Evolutionary conservation across 345 rosid species (phyloP), one percentile per base, ranked within the genome.

Genomic region (Gynandropsis gynandra): DNA sequence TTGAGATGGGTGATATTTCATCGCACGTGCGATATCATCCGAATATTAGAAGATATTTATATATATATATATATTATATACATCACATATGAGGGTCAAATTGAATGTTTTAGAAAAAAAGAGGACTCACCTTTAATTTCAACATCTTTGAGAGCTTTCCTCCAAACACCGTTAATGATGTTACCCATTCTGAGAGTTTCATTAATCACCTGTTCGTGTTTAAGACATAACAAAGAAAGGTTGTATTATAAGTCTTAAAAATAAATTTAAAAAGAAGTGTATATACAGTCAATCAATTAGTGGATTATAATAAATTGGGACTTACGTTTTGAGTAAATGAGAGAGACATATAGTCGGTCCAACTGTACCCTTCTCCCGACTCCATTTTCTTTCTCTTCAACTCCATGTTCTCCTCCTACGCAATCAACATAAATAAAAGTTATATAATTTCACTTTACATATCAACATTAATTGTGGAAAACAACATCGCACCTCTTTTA

Each of bases 301-400:
- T n/a, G n/a, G n/a, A n/a, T n/a, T n/a, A n/a, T n/a, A n/a, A n/a
- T n/a, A n/a, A 38, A 50, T 1, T 15, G 3, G 19, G 10, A 60
- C 93, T 72, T 57, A 85, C 98, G 67, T 87, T 82, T 63, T 92
- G 98, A 62, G 98, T 92, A 67, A 92, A 92, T 13, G 79, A 68
- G 76, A 87, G 62, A 47, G 93, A 87, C 77, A 76, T 71, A 65
- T 92, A 87, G 73, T 85, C 93, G 11, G 67, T 75, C 97, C 98
- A 92, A 56, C 51, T 56, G 39, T 72, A 82, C 10, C 68, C 88
- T 50, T 67, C 78, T 39, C 59, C 47, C 0, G 58, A 75, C 32
- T 72, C 75, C 9, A 33, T 50, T 74, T 81, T 92, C 57, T 66
- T 70, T 74, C 52, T 74, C 86, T 85, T 85, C 75, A 87, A 46